Evolutionary conservation across 1,139 yeast genomes (phyloP), one percentile per base, ranked within the genome.

Genomic region (Pichia inconspicua): DNA sequence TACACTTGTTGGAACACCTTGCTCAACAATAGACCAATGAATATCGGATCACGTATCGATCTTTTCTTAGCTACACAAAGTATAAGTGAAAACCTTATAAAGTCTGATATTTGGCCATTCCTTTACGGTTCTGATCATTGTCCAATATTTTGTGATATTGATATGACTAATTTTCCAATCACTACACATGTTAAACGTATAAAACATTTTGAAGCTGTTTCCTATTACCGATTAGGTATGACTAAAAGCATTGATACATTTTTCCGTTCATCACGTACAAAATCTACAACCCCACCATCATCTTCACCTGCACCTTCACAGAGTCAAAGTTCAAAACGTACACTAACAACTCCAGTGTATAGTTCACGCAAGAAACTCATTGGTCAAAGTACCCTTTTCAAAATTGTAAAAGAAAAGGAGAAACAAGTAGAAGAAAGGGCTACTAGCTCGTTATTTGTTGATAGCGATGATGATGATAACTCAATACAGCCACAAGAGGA

Each of bases 1-100:
- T 92, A 85, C 60, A 90, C 97, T 0, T 95, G 92, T 45, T 92
- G 98, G 98, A 90, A 89, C 61, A 84, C 92, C 1, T 65, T 82
- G 55, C 77, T 78, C 41, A 84, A 84, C 53, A 77, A 87, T n/a
- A 68, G 98, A 35, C 89, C 90, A 2, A 72, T 82, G 2, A 92
- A 92, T 61, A 84, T 74, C 64, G 97, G 98, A 0, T 84, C 96
- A 2, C 71, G 98, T 45, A 84, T 92, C 34, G 98, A 92, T 63
- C 74, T 84, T 54, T 80, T 92, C 9, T 64, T 88, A 4, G 65
- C 75, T 0, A 70, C 83, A 2, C 56, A 67, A 12, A 55, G 52
- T 0, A 54, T 83, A 43, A 57, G 67, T 6, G 50, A 62, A 0
- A 46, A 50, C 7, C 68, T 80, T 10, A 55, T 62, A 0, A 60